phyloP scores from a whole-genome alignment of 129 eudicot species.

The Pulicaria dysenterica region DNA sequence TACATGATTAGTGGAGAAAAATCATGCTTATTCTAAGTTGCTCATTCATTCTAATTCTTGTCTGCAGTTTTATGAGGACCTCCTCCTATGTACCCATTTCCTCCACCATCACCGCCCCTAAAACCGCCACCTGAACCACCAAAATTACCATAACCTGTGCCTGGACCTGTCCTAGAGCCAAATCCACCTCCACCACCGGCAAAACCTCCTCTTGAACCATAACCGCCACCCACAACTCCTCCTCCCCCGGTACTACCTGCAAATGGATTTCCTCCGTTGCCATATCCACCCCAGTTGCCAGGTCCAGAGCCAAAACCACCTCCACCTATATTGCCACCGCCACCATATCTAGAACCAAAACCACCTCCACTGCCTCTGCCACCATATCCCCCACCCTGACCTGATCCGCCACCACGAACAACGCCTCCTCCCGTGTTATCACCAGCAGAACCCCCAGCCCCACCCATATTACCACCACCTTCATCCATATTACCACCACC shows the following conservation, averaged over 20 bases:
- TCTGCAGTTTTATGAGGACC: slow-evolving; percentile 31
- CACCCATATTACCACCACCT: slow-evolving; percentile 24
- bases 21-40: slow-evolving; percentile 33
- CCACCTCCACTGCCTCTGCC: slow-evolving; percentile 12
- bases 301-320: slow-evolving; percentile 33
- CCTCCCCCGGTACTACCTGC: slow-evolving; percentile 34
- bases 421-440: slow-evolving; percentile 27
- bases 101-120: slow-evolving; percentile 36
- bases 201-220: slow-evolving; percentile 38
- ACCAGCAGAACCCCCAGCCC: slow-evolving; percentile 27
- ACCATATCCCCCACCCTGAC: background rate
- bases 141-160: slow-evolving; percentile 32
- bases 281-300: slow-evolving; percentile 42
- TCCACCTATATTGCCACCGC: slow-evolving; percentile 28
- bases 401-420: slow-evolving; percentile 16
- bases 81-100: slow-evolving; percentile 34
- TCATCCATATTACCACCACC: slow-evolving; percentile 34
- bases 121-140: slow-evolving; percentile 28
- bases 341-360: slow-evolving; percentile 18
- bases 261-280: slow-evolving; percentile 29
- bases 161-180: slow-evolving; percentile 28
- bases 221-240: slow-evolving; percentile 28
- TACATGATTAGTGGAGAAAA: slow-evolving; percentile 25
- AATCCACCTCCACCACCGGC: slow-evolving; percentile 36
- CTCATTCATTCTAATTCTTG: slow-evolving; percentile 32